Conservation (phyloP, 805 yeast genomes). For the Blastobotrys mokoenaii region DNA sequence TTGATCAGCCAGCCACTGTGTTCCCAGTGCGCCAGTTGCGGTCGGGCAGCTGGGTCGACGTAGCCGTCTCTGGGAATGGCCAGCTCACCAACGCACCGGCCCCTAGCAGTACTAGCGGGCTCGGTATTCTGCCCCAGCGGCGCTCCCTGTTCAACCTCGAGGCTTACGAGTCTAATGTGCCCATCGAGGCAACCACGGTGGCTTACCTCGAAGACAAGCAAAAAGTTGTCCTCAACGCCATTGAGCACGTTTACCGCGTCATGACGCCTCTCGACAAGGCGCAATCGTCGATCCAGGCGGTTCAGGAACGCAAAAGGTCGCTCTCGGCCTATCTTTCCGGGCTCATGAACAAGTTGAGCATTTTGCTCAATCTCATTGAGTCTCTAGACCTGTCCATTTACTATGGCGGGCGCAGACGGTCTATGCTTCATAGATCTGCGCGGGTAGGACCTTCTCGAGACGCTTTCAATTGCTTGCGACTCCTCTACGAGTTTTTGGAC, state of each 20-base stretch:
- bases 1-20: neutral
- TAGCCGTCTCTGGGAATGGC: conserved; percentile 1
- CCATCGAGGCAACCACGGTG: conserved; percentile 12
- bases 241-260: conserved; percentile 4
- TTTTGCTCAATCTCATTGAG: conserved; percentile 31
- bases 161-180: conserved; percentile 12
- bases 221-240: conserved; percentile 2
- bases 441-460: conserved; percentile 1
- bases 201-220: conserved; percentile 11
- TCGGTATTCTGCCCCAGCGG: conserved; percentile 2
- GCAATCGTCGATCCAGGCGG: conserved; percentile 5
- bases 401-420: conserved; percentile 11
- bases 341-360: conserved; percentile 11
- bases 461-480: conserved; percentile 7
- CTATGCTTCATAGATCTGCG: conserved; percentile 3
- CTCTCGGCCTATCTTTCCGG: conserved; percentile 11
- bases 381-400: conserved; percentile 20
- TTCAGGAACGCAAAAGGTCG: conserved; percentile 12
- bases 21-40: conserved; percentile 9
- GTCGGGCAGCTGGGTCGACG: conserved; percentile 14
- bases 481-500: conserved; percentile 60
- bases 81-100: neutral
- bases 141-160: conserved; percentile 13
- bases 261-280: neutral
- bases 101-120: too few species aligned